Evolutionary conservation across 2,329 filamentous ascomycete genomes (phyloP), one percentile per base, ranked within the genome.

Genomic region (Fusarium odoratissimum): DNA sequence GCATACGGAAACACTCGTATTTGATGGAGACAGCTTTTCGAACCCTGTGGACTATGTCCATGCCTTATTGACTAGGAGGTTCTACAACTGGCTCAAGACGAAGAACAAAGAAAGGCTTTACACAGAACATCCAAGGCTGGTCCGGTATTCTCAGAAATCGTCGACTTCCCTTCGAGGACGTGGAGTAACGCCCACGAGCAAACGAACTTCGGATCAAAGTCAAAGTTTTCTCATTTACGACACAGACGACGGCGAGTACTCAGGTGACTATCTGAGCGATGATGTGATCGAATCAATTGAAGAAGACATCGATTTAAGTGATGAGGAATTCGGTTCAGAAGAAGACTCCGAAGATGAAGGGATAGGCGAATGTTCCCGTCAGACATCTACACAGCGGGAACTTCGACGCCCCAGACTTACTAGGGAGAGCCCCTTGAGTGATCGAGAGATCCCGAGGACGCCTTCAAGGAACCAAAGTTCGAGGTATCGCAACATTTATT

Each of bases 391-490:
- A 25, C 11, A 4, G 17, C 11, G 11, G 10, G 35, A 23, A 12
- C 37, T 30, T 16, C 51, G 37, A 35, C 41, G 70, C 9, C 69
- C 69, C 1, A n/a, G 41, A 33, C 45, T 69, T 9, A 23, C 13
- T 5, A 59, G 64, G 37, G 38, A 72, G 44, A 45, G 14, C 5
- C 28, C 21, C 6, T 17, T 45, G 38, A 28, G 35, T 19, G 38
- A 19, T 7, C 8, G 44, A 9, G 23, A 60, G 13, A 16, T 44
- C 4, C n/a, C 49, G 3, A 41, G 49, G 51, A 71, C 69, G 1
- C 66, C 70, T 17, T 41, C 33, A 13, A 73, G 67, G 14, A 40
- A 49, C 14, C 35, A 40, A 1, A 37, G 19, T 21, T 40, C 25
- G 21, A 40, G 46, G 42, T 41, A 51, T 42, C 40, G 55, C 44